Percentiles rank a stretch among this genome's conserved stretches.
These are phyloP conservation scores for Diaporthe helianthi DNA, from an alignment of 2,329 filamentous ascomycete genomes.

Conservation along the genomic window DNA sequence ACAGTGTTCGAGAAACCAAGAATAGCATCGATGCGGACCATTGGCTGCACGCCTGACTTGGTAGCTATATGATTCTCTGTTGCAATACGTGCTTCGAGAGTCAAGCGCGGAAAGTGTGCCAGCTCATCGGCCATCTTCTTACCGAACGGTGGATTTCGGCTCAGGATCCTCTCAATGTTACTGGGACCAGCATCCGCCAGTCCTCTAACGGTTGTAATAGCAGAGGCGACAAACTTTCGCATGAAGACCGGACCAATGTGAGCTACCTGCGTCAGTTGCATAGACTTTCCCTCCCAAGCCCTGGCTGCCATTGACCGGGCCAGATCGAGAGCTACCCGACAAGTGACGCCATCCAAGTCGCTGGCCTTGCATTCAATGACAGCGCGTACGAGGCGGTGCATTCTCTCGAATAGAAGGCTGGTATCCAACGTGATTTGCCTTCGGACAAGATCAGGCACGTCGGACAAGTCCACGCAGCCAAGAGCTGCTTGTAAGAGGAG, in stretches of 20 bases:
- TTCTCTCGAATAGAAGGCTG: constrained; percentile 68
- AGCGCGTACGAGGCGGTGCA: constrained; percentile 75
- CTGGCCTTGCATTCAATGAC: constrained; percentile 74
- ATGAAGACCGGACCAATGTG: constrained; percentile 78
- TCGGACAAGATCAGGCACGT: constrained; percentile 37
- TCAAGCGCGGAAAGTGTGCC: constrained; percentile 71
- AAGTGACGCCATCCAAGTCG: constrained; percentile 68
- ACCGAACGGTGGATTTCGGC: constrained; percentile 84
- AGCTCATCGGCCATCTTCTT: constrained; percentile 70
- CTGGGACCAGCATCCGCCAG: constrained; percentile 71
- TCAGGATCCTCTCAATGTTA: constrained; percentile 78
- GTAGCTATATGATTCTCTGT: not conserved
- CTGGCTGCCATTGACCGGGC: constrained; percentile 77
- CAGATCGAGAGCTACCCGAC: constrained; percentile 76
- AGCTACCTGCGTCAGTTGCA: constrained; percentile 84
- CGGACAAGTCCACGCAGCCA: constrained; percentile 61
- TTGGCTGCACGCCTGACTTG: constrained; percentile 36
- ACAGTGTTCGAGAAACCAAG: constrained; percentile 76
- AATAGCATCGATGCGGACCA: constrained; percentile 68
- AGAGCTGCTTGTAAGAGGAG: constrained; percentile 80
- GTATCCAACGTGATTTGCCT: constrained; percentile 66
- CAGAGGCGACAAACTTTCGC: constrained; percentile 74
- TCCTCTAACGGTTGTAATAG: constrained; percentile 74
- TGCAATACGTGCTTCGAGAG: constrained; percentile 42
- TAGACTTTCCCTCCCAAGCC: constrained; percentile 81